Conservation (phyloP, 768 basidiomycete genomes). For the Podaxis mareebaensis region DNA sequence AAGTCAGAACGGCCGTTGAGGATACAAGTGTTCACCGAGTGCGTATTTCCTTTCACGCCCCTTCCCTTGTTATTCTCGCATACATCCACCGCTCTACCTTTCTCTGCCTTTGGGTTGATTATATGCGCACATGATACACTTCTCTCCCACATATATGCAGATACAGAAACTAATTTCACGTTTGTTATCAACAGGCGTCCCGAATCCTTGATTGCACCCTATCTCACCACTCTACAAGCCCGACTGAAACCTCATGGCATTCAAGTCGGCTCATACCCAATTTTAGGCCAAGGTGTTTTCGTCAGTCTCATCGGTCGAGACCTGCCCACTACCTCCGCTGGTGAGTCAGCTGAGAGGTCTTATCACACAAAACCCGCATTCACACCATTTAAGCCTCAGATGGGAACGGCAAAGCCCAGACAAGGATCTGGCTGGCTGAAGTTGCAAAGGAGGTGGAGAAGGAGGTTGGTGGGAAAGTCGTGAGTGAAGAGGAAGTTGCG, state of each 20-base stretch:
- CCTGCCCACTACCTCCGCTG: constrained; percentile 17
- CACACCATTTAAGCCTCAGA: neutral
- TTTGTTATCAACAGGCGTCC: constrained; percentile 44
- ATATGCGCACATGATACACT: neutral
- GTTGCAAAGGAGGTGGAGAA: constrained; percentile 64
- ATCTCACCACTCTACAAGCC: constrained; percentile 73
- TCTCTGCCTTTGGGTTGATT: constrained; percentile 1
- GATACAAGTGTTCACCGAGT: constrained; percentile 85
- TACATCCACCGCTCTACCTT: neutral
- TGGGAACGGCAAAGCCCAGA: constrained; percentile 47
- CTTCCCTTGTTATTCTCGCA: neutral
- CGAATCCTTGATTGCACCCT: constrained; percentile 85
- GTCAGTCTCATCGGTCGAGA: constrained; percentile 69
- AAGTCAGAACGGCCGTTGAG: constrained; percentile 70
- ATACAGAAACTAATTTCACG: neutral
- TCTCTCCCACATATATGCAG: neutral
- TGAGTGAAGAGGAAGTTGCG: constrained; percentile 67
- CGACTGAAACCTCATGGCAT: constrained; percentile 75
- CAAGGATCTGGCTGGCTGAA: constrained; percentile 47
- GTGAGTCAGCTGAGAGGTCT: neutral
- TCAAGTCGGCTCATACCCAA: constrained; percentile 79
- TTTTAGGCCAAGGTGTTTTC: constrained; percentile 63
- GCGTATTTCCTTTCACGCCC: constrained; percentile 16
- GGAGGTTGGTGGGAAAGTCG: constrained; percentile 56
- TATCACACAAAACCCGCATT: neutral